phyloP scores from a whole-genome alignment of 768 basidiomycete species.

The Lactarius hengduanensis region DNA sequence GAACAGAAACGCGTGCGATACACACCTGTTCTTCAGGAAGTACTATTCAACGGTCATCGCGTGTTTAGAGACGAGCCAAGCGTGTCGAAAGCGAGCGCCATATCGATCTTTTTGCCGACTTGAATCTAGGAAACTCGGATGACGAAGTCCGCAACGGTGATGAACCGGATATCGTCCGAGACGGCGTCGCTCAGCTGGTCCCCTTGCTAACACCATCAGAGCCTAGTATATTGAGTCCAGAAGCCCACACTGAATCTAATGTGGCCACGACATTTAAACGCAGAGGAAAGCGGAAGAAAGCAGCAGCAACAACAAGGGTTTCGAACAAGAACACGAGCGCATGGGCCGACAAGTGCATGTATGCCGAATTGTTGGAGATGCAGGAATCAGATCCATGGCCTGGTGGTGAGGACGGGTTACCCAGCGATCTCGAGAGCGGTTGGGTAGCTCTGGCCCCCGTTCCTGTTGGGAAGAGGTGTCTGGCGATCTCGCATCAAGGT shows the following conservation, averaged over 20 bases:
- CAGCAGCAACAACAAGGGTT: conserved; percentile 20
- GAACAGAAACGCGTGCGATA: conserved; percentile 72
- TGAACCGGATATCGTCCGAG: conserved; percentile 42
- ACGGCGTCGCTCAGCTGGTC: conserved; percentile 50
- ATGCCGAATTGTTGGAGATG: conserved; percentile 84
- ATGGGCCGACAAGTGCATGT: conserved; percentile 88
- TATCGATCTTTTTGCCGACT: conserved; percentile 53
- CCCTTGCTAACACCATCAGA: conserved; percentile 39
- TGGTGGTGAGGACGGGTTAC: conserved; percentile 52
- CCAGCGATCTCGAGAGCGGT: conserved; percentile 65
- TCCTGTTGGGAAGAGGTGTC: conserved; percentile 77
- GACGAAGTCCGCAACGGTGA: conserved; percentile 52
- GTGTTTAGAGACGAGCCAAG: conserved; percentile 60
- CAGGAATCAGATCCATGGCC: conserved; percentile 46
- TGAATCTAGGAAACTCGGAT: conserved; percentile 62
- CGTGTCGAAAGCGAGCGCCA: conserved; percentile 62
- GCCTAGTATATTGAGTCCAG: neutral
- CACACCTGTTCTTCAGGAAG: conserved; percentile 13
- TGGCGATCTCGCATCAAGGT: conserved; percentile 73
- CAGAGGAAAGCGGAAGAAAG: conserved; percentile 22
- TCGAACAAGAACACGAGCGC: conserved; percentile 46
- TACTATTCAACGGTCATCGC: conserved; percentile 15
- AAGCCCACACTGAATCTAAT: neutral
- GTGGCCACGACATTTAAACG: conserved; percentile 10
- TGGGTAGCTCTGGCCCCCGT: conserved; percentile 84